Conservation (phyloP, 208 protist genomes). For the Trypanosoma caninum region DNA sequence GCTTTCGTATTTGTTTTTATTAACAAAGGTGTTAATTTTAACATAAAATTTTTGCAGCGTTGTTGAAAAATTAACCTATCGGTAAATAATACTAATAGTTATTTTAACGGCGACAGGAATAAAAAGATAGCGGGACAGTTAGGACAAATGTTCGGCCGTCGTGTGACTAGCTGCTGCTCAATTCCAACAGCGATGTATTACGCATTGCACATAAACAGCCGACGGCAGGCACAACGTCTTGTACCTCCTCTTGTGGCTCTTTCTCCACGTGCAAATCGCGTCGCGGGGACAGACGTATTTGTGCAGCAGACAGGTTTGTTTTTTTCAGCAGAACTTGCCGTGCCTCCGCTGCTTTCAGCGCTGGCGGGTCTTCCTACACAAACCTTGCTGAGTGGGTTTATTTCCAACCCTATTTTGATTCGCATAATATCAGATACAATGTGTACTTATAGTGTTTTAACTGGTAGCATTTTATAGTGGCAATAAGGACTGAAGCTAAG, state of each 20-base stretch:
- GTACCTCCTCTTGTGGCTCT: constrained; percentile 67
- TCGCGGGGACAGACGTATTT: constrained; percentile 25
- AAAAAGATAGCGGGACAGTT: background rate
- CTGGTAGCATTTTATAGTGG: constrained; percentile 20
- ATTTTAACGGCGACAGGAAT: background rate
- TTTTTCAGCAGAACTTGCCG: constrained; percentile 33
- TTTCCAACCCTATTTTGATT: constrained; percentile 61
- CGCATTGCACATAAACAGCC: constrained; percentile 65
- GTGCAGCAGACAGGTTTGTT: constrained; percentile 28
- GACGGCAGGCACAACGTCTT: constrained; percentile 69
- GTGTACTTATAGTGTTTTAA: constrained; percentile 90
- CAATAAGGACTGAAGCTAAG: background rate
- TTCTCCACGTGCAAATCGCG: constrained; percentile 35
- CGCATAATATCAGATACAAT: constrained; percentile 90
- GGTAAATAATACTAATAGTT: too few relatives aligned
- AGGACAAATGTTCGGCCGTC: constrained; percentile 67
- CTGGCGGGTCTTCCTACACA: constrained; percentile 53
- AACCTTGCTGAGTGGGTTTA: constrained; percentile 42
- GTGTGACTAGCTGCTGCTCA: constrained; percentile 65
- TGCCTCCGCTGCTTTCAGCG: constrained; percentile 40
- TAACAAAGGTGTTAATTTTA: too few relatives aligned
- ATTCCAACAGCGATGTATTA: constrained; percentile 79
- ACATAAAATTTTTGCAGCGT: background rate
- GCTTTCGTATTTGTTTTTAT: too few relatives aligned
- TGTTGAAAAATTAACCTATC: background rate